Percentiles rank a stretch among this genome's conserved stretches.
Evolutionary conservation across 176 grass and related monocot species (phyloP).

Genomic region (Aegilops longissima): DNA sequence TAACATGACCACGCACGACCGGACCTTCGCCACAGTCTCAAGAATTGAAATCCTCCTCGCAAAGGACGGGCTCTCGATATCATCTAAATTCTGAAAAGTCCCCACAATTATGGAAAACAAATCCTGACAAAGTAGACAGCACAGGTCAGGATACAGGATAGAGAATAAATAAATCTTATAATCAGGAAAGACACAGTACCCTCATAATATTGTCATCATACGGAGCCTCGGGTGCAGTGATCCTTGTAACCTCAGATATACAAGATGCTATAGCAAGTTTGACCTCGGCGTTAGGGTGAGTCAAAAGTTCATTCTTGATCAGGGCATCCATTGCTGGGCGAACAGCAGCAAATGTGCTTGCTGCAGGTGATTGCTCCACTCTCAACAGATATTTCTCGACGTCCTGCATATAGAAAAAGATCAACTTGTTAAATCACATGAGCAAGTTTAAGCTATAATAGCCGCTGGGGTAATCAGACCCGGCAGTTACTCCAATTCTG

Average conservation of each 20-base stretch:
- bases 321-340: constrained; percentile 61
- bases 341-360: constrained; percentile 48
- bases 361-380: constrained; percentile 69
- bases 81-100: constrained; percentile 64
- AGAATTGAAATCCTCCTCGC: constrained; percentile 69
- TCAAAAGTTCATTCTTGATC: constrained; percentile 50
- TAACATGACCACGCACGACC: constrained; percentile 93
- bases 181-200: constrained; percentile 37
- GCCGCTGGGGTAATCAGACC: background rate
- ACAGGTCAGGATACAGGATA: constrained; percentile 2
- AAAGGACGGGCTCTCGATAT: constrained; percentile 50
- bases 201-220: constrained; percentile 83
- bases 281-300: constrained; percentile 44
- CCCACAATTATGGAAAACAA: constrained; percentile 77
- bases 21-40: constrained; percentile 87
- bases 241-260: constrained; percentile 85
- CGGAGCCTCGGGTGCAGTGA: constrained; percentile 87
- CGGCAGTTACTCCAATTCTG: background rate
- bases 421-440: background rate
- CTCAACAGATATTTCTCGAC: constrained; percentile 50
- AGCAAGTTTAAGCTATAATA: background rate
- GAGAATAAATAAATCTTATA: constrained; percentile 18
- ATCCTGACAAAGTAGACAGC: constrained; percentile 45
- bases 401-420: constrained; percentile 52
- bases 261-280: constrained; percentile 70